These are phyloP conservation scores for Flaveria floridana DNA, from an alignment of 140 eudicot genomes.

Conservation along the genomic window DNA sequence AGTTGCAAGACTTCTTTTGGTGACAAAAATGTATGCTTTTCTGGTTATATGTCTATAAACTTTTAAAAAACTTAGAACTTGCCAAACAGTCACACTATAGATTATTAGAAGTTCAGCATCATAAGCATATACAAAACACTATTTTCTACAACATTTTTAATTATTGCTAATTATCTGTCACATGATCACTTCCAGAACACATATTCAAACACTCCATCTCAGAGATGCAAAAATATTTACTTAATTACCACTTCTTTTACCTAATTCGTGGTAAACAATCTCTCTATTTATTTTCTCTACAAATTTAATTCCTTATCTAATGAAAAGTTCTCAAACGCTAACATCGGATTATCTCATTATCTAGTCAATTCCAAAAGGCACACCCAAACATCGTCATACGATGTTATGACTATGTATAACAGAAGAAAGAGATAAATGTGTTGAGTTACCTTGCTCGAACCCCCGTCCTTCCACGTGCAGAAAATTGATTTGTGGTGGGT, in stretches of 20 bases:
- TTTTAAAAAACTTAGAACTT: background rate
- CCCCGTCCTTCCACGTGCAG: slow-evolving; percentile 85
- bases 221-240: background rate
- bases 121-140: background rate
- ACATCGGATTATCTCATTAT: background rate
- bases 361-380: background rate
- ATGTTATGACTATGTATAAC: background rate
- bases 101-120: too few relatives aligned
- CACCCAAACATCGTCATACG: background rate
- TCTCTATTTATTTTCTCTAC: background rate
- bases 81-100: background rate
- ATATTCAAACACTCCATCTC: background rate
- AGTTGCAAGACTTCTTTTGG: background rate
- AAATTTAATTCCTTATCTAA: background rate
- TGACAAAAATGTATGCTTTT: background rate
- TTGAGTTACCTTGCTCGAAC: slow-evolving; percentile 75
- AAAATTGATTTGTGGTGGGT: slow-evolving; percentile 72
- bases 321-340: background rate
- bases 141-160: background rate
- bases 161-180: background rate
- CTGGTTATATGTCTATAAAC: background rate
- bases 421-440: background rate
- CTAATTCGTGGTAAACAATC: background rate
- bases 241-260: background rate
- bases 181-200: background rate